Percentiles rank a stretch among this genome's conserved stretches.
phyloP scores from a whole-genome alignment of 1,284 basidiomycete genomes.

The Apiotrichum siamense region DNA sequence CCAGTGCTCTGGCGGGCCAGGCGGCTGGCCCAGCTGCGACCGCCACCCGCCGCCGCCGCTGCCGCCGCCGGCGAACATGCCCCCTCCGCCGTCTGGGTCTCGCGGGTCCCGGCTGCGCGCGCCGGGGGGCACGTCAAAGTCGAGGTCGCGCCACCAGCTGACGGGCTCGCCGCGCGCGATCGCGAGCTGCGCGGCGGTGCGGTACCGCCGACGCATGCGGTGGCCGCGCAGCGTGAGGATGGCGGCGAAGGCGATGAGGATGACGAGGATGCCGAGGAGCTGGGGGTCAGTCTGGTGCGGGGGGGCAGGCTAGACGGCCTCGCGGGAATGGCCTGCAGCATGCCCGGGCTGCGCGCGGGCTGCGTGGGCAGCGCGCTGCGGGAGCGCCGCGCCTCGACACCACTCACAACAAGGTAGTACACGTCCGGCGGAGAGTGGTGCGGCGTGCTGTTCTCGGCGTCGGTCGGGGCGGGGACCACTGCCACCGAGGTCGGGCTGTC shows the following conservation, averaged over 20 bases:
- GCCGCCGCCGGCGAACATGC: no score
- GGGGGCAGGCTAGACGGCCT: no score
- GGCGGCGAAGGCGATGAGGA: slow-evolving; percentile 29
- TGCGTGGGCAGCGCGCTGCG: not conserved
- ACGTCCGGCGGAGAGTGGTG: slow-evolving; percentile 4
- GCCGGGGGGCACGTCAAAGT: no score
- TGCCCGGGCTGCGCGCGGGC: not conserved
- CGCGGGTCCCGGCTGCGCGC: no score
- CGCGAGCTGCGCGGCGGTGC: slow-evolving; percentile 34
- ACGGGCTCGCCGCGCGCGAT: slow-evolving; percentile 33
- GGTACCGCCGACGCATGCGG: slow-evolving; percentile 32
- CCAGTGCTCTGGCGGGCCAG: not conserved
- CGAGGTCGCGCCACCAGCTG: slow-evolving; percentile 9
- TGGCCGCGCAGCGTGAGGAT: slow-evolving; percentile 29
- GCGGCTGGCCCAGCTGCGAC: not conserved
- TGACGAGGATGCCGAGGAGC: slow-evolving; percentile 40
- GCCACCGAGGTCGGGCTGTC: not conserved
- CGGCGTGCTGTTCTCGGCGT: not conserved
- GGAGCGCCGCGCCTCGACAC: not conserved
- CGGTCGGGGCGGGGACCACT: not conserved
- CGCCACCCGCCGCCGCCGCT: not conserved
- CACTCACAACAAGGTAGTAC: slow-evolving; percentile 16
- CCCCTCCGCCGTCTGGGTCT: no score
- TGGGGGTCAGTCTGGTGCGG: slow-evolving; percentile 11
- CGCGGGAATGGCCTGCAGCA: no score